Evolutionary conservation across 2,329 filamentous ascomycete species (phyloP).

Genomic region (Blumeria graminis): DNA sequence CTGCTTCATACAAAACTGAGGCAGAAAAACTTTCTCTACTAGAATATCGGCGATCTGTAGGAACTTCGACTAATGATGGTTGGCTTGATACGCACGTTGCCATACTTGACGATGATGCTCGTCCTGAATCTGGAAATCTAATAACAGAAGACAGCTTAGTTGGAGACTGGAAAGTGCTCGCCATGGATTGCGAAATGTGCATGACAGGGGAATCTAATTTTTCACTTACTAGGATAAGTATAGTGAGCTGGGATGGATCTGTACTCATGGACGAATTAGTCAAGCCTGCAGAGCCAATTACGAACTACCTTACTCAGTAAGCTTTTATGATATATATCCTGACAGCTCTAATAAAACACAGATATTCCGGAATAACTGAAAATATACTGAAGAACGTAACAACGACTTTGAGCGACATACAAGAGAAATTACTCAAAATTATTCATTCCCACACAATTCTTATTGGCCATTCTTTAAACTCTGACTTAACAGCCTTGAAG

Average conservation of each 20-base stretch:
- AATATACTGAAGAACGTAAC: slow-evolving; percentile 63
- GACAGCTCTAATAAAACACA: slow-evolving; percentile 9
- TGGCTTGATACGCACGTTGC: slow-evolving; percentile 65
- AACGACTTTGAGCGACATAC: slow-evolving; percentile 64
- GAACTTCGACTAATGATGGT: slow-evolving; percentile 30
- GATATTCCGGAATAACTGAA: slow-evolving; percentile 75
- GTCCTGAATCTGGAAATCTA: slow-evolving; percentile 32
- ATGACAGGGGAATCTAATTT: slow-evolving; percentile 58
- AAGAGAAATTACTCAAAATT: slow-evolving; percentile 47
- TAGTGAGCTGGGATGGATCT: slow-evolving; percentile 66
- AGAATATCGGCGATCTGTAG: slow-evolving; percentile 24
- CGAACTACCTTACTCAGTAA: slow-evolving; percentile 64
- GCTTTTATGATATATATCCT: slow-evolving; percentile 2
- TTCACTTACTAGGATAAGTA: slow-evolving; percentile 69
- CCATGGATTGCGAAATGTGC: slow-evolving; percentile 95
- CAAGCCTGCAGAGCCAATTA: slow-evolving; percentile 69
- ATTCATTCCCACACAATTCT: slow-evolving; percentile 51
- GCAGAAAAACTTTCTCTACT: slow-evolving; percentile 29
- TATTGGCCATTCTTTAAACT: slow-evolving; percentile 60
- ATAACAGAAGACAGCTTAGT: slow-evolving; percentile 66
- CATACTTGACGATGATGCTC: slow-evolving; percentile 37
- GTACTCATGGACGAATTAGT: slow-evolving; percentile 76
- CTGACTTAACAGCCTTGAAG: slow-evolving; percentile 61
- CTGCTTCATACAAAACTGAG: slow-evolving; percentile 38
- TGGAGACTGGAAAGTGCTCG: slow-evolving; percentile 52